These are phyloP conservation scores for Capsella bursapastoris DNA, from an alignment of 345 rosid species.

Conservation along the genomic window DNA sequence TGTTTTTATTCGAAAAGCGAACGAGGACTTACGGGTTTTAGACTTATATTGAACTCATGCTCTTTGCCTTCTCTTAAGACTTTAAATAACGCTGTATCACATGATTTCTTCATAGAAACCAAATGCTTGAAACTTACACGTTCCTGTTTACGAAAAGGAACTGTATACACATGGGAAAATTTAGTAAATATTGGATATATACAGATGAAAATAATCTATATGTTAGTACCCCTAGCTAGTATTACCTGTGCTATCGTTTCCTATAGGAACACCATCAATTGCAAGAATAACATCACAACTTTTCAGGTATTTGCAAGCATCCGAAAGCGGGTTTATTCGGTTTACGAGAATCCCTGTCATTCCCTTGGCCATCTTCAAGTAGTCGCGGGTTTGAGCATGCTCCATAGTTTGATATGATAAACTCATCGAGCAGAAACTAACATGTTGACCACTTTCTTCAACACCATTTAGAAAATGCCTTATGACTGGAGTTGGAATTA, in stretches of 20 bases:
- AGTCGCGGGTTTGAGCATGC: slow-evolving; percentile 47
- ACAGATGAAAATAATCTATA: neutral
- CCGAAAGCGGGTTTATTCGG: slow-evolving; percentile 66
- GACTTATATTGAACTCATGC: slow-evolving; percentile 53
- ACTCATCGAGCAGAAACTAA: slow-evolving; percentile 61
- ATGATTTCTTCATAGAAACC: slow-evolving; percentile 77
- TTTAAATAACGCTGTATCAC: slow-evolving; percentile 53
- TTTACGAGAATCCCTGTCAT: slow-evolving; percentile 73
- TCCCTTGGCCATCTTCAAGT: slow-evolving; percentile 54
- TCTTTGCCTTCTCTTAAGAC: slow-evolving; percentile 64
- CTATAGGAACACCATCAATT: slow-evolving; percentile 70
- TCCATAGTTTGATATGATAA: slow-evolving; percentile 63
- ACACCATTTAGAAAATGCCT: slow-evolving; percentile 3
- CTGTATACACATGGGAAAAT: neutral
- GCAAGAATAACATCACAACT: slow-evolving; percentile 66
- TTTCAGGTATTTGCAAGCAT: slow-evolving; percentile 51
- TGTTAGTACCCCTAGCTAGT: neutral
- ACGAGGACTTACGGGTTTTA: slow-evolving; percentile 55
- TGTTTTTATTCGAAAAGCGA: neutral
- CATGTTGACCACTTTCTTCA: slow-evolving; percentile 50
- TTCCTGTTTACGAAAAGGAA: slow-evolving; percentile 43
- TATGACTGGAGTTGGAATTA: slow-evolving; percentile 18
- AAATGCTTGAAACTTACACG: slow-evolving; percentile 72
- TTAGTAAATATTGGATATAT: neutral
- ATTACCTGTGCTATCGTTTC: slow-evolving; percentile 73